Base-by-base conservation (phyloP, 768 basidiomycete genomes). In the Flagelloscypha sp. region DNA sequence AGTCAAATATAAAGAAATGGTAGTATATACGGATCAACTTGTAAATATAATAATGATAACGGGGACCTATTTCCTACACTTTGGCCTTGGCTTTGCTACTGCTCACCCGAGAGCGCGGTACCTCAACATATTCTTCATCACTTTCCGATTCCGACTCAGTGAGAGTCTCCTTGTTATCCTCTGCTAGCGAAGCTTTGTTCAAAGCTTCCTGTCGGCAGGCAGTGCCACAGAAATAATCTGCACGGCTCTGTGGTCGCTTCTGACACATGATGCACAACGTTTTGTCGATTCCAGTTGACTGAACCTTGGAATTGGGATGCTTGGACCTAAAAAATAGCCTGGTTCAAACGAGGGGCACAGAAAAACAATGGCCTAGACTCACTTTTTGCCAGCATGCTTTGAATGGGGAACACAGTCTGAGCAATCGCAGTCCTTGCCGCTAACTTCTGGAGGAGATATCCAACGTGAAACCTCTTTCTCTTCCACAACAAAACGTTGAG, bases 361-460 rank as follows among this genome's bases (percentile, higher is more conserved):
- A 18, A n/a, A 66, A 77, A 48, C 46, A 80, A 79, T 81, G 76
- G 43, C 76, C 79, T 80, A 46, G 74, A 80, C 30, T 67, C 65
- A 40, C 71, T 71, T 30, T 60, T 56, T 49, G 61, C 69, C 38
- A 58, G 44, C 12, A 76, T 76, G 46, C 65, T 63, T 41, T 61
- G 57, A 53, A 77, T 71, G 44, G 73, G 60, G 47, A 76, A 69
- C 43, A 68, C 70, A 43, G 66, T 66, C 52, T 79, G 58, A 35
- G 65, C 65, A 9, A 23, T 36, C 13, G 40, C 1, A 12, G 30
- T 29, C 8, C 22, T 37, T 24, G 38, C 27, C n/a, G 44, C 3
- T 27, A n/a, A n/a, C n/a, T n/a, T n/a, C n/a, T n/a, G n/a, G n/a
- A n/a, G n/a, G n/a, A n/a, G n/a, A n/a, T n/a, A n/a, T n/a, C n/a